Conservation (phyloP, 2,329 filamentous ascomycete species). For the Aspergillus caelatus region DNA sequence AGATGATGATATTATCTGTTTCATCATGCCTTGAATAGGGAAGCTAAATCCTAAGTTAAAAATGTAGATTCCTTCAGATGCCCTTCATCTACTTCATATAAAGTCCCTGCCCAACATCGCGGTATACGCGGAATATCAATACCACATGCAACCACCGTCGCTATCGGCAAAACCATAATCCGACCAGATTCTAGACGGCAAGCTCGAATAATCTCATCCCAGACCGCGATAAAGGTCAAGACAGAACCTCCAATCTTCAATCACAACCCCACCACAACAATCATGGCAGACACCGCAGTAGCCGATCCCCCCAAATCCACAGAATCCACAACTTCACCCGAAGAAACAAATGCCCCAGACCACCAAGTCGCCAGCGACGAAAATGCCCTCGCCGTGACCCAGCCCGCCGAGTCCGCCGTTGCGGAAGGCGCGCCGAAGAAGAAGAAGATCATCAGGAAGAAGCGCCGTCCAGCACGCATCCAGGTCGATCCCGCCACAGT, state of each 20-base stretch:
- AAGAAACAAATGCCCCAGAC: not conserved
- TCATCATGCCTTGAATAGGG: not conserved
- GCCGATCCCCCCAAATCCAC: constrained; percentile 46
- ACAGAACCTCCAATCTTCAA: not conserved
- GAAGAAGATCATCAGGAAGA: constrained; percentile 89
- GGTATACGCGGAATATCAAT: not conserved
- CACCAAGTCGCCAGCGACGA: constrained; percentile 10
- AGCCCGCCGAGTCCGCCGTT: constrained; percentile 21
- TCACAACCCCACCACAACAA: constrained; percentile 1
- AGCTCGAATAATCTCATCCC: not conserved
- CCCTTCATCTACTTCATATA: not conserved
- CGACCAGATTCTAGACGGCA: not conserved
- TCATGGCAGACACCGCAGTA: constrained; percentile 34
- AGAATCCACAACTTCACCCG: constrained; percentile 43
- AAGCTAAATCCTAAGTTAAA: not conserved
- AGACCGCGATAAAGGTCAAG: not conserved
- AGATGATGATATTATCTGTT: not conserved
- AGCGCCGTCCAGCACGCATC: constrained; percentile 83
- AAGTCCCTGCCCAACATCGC: too few species aligned
- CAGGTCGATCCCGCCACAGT: constrained; percentile 86
- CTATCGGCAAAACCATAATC: not conserved
- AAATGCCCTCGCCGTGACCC: constrained; percentile 18
- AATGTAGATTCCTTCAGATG: not conserved
- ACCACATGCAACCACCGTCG: not conserved
- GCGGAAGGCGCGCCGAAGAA: constrained; percentile 40